Conservation (phyloP, 495 filamentous ascomycete species). For the Podospora australis region DNA sequence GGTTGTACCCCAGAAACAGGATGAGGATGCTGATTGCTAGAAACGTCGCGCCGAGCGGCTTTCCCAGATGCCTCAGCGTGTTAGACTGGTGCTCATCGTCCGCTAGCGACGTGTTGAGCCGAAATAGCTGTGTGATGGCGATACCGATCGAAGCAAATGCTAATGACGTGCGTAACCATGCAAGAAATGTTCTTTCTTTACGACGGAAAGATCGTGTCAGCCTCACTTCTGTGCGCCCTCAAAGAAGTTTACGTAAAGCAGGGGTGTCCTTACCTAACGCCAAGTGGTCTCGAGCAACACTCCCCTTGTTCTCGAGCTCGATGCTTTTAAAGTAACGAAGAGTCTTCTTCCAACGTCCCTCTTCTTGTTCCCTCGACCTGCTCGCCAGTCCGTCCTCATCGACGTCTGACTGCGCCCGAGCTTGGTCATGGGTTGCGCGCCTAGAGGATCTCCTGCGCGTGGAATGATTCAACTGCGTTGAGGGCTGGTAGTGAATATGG, state of each 20-base stretch:
- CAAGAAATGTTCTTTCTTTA: constrained; percentile 89
- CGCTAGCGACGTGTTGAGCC: constrained; percentile 68
- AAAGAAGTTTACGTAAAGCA: too few relatives aligned
- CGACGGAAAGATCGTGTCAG: too few relatives aligned
- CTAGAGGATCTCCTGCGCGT: constrained; percentile 14
- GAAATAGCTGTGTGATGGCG: constrained; percentile 92
- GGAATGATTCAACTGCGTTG: constrained; percentile 15
- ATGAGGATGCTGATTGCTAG: constrained; percentile 80
- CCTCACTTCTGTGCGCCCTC: too few relatives aligned
- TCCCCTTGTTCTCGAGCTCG: constrained; percentile 94
- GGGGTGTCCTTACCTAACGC: constrained; percentile 63
- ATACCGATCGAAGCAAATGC: constrained; percentile 96
- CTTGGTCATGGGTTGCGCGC: constrained; percentile 3
- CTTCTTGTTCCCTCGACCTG: constrained; percentile 15
- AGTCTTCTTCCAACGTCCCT: constrained; percentile 31
- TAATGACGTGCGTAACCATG: constrained; percentile 92
- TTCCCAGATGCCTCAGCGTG: constrained; percentile 71
- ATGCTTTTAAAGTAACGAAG: constrained; percentile 71
- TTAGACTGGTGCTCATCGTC: constrained; percentile 24
- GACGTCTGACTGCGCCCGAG: neutral
- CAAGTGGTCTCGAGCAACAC: constrained; percentile 89
- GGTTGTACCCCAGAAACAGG: constrained; percentile 68
- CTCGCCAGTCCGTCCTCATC: constrained; percentile 1
- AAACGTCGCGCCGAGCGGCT: constrained; percentile 90
- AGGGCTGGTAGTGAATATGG: constrained; percentile 29